These are phyloP conservation scores for Fremontodendron californicum DNA, from an alignment of 345 rosid genomes.

Conservation along the genomic window DNA sequence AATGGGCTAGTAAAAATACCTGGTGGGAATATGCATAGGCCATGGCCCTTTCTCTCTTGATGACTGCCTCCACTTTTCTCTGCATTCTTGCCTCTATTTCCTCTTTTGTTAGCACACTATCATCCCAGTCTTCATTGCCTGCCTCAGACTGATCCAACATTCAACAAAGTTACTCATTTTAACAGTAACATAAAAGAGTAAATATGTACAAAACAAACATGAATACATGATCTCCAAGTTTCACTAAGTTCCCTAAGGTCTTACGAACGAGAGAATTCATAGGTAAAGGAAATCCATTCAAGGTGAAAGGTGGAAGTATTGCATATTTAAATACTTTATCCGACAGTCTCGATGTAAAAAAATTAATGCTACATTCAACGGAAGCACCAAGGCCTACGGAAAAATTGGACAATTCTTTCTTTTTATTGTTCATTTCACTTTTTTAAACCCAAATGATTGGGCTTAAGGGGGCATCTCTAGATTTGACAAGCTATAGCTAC, in stretches of 20 bases:
- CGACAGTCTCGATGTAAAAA: not conserved
- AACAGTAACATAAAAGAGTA: not conserved
- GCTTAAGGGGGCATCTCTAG: not conserved
- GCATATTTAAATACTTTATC: not conserved
- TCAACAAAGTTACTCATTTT: slow-evolving; percentile 8
- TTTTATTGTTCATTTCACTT: not conserved
- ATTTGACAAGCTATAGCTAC: not conserved
- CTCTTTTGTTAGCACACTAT: slow-evolving; percentile 71
- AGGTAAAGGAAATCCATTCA: not conserved
- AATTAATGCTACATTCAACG: not conserved
- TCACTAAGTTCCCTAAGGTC: not conserved
- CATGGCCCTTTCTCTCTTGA: slow-evolving; percentile 88
- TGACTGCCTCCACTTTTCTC: slow-evolving; percentile 70
- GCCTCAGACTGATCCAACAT: slow-evolving; percentile 52
- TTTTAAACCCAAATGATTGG: not conserved
- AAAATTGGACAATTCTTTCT: not conserved
- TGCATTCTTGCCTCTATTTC: slow-evolving; percentile 71
- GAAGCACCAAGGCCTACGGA: not conserved
- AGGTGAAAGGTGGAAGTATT: not conserved
- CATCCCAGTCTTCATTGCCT: slow-evolving; percentile 74
- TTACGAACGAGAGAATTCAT: not conserved
- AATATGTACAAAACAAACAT: not conserved
- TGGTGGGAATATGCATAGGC: slow-evolving; percentile 86
- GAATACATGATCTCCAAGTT: not conserved
- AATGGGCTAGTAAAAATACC: slow-evolving; percentile 36